A percentile compares a stretch with the other conserved stretches of the same genome.
These are phyloP conservation scores for Balakata baccata DNA, from an alignment of 345 rosid species.

Conservation along the genomic window DNA sequence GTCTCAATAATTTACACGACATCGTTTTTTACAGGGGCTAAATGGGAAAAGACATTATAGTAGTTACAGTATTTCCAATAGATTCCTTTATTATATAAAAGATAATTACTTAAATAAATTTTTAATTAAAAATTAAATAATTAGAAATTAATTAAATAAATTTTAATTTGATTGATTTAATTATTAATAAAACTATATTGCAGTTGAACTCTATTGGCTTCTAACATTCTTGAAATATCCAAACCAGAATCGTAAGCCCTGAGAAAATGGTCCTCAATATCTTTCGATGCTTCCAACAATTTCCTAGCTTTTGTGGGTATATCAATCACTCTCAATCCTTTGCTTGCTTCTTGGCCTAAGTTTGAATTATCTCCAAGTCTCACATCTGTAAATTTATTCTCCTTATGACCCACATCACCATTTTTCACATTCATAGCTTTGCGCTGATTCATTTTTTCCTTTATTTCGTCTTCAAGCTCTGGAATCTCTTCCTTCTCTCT, in stretches of 20 bases:
- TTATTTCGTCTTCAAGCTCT: conserved; percentile 36
- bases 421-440: conserved; percentile 18
- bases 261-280: conserved; percentile 37
- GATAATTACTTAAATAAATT: too few relatives aligned
- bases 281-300: conserved; percentile 40
- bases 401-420: conserved; percentile 7
- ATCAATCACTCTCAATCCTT: too few relatives aligned
- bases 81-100: too few relatives aligned
- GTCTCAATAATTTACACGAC: too few relatives aligned
- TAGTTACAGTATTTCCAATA: too few relatives aligned
- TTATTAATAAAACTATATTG: too few relatives aligned
- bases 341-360: conserved; percentile 10
- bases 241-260: conserved; percentile 45
- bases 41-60: too few relatives aligned
- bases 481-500: conserved; percentile 39
- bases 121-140: too few relatives aligned
- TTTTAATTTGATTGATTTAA: too few relatives aligned
- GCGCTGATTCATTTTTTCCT: conserved; percentile 12
- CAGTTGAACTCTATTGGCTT: conserved; percentile 34
- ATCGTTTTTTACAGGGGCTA: too few relatives aligned
- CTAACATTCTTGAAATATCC: conserved; percentile 46
- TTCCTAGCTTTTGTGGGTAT: conserved; percentile 30
- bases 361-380: not conserved
- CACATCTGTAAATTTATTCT: not conserved
- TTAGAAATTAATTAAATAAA: too few relatives aligned